phyloP scores from a whole-genome alignment of 495 filamentous ascomycete genomes.

The Trichoderma virens region DNA sequence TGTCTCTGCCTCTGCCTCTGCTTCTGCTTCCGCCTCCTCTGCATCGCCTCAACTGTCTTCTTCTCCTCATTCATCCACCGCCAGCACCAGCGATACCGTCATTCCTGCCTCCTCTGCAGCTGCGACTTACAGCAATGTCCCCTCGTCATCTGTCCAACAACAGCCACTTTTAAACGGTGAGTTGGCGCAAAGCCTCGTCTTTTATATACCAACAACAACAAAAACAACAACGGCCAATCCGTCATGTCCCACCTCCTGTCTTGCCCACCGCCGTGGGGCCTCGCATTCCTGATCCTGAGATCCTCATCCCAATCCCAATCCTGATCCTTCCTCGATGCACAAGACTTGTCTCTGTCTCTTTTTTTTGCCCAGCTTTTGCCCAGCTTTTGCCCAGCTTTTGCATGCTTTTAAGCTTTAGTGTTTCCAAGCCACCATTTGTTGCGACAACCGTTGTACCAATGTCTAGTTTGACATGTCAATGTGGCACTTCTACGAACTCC shows the following conservation, averaged over 20 bases:
- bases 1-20: background rate
- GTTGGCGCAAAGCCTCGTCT: no score
- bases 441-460: no score
- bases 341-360: no score
- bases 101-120: background rate
- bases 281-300: background rate
- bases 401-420: no score
- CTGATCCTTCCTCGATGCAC: background rate
- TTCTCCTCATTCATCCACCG: background rate
- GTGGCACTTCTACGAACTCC: background rate
- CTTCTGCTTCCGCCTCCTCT: background rate
- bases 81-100: background rate
- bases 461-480: no score
- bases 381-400: no score
- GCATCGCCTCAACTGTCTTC: background rate
- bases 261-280: background rate
- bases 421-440: no score
- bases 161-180: background rate
- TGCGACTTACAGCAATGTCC: background rate
- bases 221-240: no score
- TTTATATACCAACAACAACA: no score
- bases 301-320: background rate
- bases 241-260: no score
- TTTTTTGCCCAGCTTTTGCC: background rate
- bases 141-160: background rate